Evolutionary conservation across 768 basidiomycete genomes (phyloP), one percentile per base, ranked within the genome.

Genomic region (Trichaptum fuscoviolaceum): DNA sequence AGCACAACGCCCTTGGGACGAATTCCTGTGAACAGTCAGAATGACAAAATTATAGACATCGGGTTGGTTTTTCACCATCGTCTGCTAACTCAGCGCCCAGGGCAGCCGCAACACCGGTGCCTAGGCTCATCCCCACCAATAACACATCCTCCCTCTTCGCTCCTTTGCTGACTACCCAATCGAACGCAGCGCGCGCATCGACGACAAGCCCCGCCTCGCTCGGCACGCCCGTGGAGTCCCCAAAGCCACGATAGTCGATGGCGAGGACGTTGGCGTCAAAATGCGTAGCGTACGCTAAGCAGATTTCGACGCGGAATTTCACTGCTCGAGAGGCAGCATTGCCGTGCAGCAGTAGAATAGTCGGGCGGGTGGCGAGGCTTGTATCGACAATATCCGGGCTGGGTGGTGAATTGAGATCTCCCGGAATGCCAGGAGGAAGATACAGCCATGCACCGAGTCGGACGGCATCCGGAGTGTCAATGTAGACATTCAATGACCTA

Each of bases 181-280:
- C 84, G 84, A 88, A 96, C 0, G 89, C 92, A 0, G 92, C 84
- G 52, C 85, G 80, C 0, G 92, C 93, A 72, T 99, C 92, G 1
- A 73, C 76, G 0, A 85, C 74, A 0, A 98, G 79, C 0, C 96
- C 96, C 12, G 74, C 75, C 75, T 96, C 90, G 26, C 84, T 88
- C 0, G 96, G 96, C 0, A 76, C 75, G 0, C 94, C 93, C 0
- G 85, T 83, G 65, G 93, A 96, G 72, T 98, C 95, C 1, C 81
- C 96, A 71, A 91, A 99, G 1, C 96, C 96, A 62, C 96, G 86
- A 74, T 98, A 99, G 77, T 99, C 96, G 36, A 93, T 86, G 1
- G 87, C 87, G 26, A 98, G 78, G 17, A 97, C 88, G 74, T 96
- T 96, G 23, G 84, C 84, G 20, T 80, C 78, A 7, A 93, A 77